Conservation (phyloP, 2,329 filamentous ascomycete species). For the Acephala macrosclerotiorum region DNA sequence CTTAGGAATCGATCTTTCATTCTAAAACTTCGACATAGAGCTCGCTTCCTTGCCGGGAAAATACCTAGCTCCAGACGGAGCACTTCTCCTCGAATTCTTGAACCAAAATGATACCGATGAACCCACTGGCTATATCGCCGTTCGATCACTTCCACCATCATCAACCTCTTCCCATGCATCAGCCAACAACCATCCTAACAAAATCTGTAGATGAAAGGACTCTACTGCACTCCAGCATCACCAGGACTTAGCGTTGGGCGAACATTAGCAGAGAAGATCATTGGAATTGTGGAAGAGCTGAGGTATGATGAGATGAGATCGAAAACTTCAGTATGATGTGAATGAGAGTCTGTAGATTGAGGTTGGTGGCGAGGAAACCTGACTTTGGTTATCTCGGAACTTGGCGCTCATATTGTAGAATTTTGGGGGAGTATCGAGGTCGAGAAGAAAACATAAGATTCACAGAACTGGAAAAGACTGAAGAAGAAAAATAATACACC, state of each 20-base stretch:
- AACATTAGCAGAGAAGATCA: constrained; percentile 52
- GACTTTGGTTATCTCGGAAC: too few species aligned
- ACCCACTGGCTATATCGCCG: constrained; percentile 57
- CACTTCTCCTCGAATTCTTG: constrained; percentile 54
- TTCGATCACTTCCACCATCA: constrained; percentile 49
- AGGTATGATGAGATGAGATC: constrained; percentile 61
- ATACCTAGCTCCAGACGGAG: constrained; percentile 55
- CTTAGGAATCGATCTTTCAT: constrained; percentile 59
- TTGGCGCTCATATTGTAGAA: too few species aligned
- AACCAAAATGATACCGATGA: constrained; percentile 16
- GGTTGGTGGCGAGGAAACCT: too few species aligned
- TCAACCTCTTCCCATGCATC: too few species aligned
- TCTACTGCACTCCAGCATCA: constrained; percentile 57
- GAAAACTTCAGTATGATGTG: too few species aligned
- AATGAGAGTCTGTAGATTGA: too few species aligned
- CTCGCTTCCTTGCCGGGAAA: constrained; percentile 60
- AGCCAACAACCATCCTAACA: constrained; percentile 3
- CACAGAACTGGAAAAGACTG: too few species aligned
- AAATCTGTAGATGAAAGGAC: constrained; percentile 58
- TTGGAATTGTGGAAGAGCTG: constrained; percentile 53
- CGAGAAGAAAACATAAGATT: too few species aligned
- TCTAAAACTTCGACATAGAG: constrained; percentile 62
- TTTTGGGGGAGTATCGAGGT: too few species aligned
- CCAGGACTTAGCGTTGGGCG: constrained; percentile 58
- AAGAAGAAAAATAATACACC: too few species aligned